Base-by-base conservation (phyloP, 768 basidiomycete species). In the Russula virescens region DNA sequence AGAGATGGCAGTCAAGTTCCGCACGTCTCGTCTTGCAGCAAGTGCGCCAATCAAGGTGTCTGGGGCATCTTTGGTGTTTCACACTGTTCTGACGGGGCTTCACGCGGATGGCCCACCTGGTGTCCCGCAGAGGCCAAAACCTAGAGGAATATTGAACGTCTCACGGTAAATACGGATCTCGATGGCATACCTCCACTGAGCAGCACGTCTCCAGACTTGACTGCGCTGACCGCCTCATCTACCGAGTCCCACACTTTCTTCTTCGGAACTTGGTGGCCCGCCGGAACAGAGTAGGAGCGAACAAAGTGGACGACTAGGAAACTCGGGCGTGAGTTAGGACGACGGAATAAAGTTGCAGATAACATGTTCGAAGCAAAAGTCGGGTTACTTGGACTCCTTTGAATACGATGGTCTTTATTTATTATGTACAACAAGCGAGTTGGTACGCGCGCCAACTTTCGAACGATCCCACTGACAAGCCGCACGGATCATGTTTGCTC, bases 81-180 rank as follows among this genome's bases (percentile, higher is more conserved):
- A 61, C 28, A 62, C 61, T 23, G 47, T 62, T 48, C 40, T 25
- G 38, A 10, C 42, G 16, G 14, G 31, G 14, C 13, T 31, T n/a
- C 23, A 4, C 19, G 25, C 5, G 19, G 31, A 18, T 48, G 50
- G 68, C 76, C 46, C 49, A 91, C 90, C 88, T 69, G 94, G 92
- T 50, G 93, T 88, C 34, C 94, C 94, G 67, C 91, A 90, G 55
- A 91, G 76, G 49, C 94, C 94, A 69, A 97, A 97, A 28, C 94
- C 93, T 93, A 68, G 18, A 6, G 35, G 14, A 14, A 45, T 14
- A 31, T 40, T 53, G 43, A 48, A 55, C 35, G 43, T 49, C 35
- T 56, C 45, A 26, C 46, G 14, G 48, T 34, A n/a, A 28, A 28
- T 43, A 55, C 28, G 5, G 47, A 46, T 13, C 23, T 60, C 2